phyloP scores from a whole-genome alignment of 2,329 filamentous ascomycete genomes.

The Ophiocordyceps sinensis region DNA sequence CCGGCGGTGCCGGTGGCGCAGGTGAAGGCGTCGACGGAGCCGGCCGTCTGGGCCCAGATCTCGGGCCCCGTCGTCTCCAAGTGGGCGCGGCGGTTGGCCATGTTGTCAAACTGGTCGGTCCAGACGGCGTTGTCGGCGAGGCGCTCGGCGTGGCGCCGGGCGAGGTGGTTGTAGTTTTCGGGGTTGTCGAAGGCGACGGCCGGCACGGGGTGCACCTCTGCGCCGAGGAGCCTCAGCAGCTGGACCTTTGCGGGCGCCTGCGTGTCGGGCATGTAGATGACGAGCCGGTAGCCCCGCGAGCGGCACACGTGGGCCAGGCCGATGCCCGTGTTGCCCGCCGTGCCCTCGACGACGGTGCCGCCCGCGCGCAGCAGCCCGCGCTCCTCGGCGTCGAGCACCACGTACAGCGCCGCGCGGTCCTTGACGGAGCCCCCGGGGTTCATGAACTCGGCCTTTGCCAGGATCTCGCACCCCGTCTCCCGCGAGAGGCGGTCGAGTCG shows the following conservation, averaged over 20 bases:
- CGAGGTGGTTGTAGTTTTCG: conserved; percentile 96
- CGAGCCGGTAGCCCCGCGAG: conserved; percentile 78
- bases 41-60: conserved; percentile 85
- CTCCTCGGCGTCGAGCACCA: conserved; percentile 88
- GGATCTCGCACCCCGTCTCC: conserved; percentile 81
- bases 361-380: conserved; percentile 67
- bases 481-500: conserved; percentile 76
- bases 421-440: conserved; percentile 96
- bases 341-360: conserved; percentile 92
- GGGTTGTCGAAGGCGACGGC: conserved; percentile 93
- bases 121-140: conserved; percentile 74
- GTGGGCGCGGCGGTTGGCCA: conserved; percentile 82
- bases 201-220: conserved; percentile 90
- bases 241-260: conserved; percentile 98
- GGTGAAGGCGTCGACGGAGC: conserved; percentile 83
- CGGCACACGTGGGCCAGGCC: conserved; percentile 94
- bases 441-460: conserved; percentile 97
- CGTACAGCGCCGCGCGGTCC: conserved; percentile 87
- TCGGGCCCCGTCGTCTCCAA: conserved; percentile 95
- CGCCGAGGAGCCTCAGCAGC: conserved; percentile 75
- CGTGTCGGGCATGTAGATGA: conserved; percentile 99
- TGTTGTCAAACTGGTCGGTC: conserved; percentile 99
- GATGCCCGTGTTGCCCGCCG: conserved; percentile 95
- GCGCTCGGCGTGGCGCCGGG: conserved; percentile 71
- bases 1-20: conserved; percentile 90